Evolutionary conservation across 164 flowering plant genomes (phyloP).

Genomic region (Aristolochia fimbriata): DNA sequence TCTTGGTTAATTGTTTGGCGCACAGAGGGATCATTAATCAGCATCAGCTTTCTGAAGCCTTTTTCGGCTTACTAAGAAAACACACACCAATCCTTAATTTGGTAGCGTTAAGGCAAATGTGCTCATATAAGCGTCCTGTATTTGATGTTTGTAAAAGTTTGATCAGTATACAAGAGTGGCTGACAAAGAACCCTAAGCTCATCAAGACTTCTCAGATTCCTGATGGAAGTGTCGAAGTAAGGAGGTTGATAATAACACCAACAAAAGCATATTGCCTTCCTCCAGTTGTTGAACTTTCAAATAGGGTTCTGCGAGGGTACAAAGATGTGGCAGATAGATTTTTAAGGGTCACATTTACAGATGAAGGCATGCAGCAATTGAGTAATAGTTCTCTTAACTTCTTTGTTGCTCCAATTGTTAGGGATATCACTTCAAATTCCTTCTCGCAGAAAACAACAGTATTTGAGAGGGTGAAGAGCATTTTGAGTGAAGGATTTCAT

Average conservation of each 20-base stretch:
- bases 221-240: constrained; percentile 53
- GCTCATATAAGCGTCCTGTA: constrained; percentile 41
- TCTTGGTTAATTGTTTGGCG: constrained; percentile 63
- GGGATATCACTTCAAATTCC: constrained; percentile 33
- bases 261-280: constrained; percentile 86
- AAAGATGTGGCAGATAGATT: constrained; percentile 61
- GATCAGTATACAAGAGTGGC: constrained; percentile 53
- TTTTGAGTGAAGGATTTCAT: constrained; percentile 52
- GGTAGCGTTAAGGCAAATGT: constrained; percentile 62
- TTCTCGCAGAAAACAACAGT: constrained; percentile 51
- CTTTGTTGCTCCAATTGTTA: constrained; percentile 59
- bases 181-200: constrained; percentile 57
- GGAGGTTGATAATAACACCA: constrained; percentile 82
- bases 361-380: constrained; percentile 72
- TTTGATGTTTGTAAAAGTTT: constrained; percentile 51
- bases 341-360: constrained; percentile 90
- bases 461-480: constrained; percentile 47
- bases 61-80: constrained; percentile 50
- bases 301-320: constrained; percentile 72
- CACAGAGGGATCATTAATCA: constrained; percentile 75
- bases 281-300: constrained; percentile 86
- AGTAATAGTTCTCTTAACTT: constrained; percentile 39
- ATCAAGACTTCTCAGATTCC: constrained; percentile 21
- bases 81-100: constrained; percentile 43
- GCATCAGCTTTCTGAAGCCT: constrained; percentile 49